Percentiles rank a stretch among this genome's conserved stretches.
phyloP scores from a whole-genome alignment of 2,329 filamentous ascomycete species.

The Pseudocercospora macadamiae region DNA sequence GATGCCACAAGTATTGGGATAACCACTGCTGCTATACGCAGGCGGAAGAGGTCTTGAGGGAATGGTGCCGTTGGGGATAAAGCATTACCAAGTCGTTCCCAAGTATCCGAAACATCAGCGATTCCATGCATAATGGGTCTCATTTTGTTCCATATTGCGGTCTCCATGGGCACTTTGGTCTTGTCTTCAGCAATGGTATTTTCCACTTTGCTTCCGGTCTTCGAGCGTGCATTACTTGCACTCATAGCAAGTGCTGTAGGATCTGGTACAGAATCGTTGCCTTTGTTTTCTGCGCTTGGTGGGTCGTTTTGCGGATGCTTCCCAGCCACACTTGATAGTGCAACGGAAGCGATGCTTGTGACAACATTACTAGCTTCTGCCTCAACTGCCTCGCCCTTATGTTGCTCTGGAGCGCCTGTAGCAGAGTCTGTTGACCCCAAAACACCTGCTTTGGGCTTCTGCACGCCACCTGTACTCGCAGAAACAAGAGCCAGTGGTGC shows the following conservation, averaged over 20 bases:
- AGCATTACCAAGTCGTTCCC: slow-evolving; percentile 65
- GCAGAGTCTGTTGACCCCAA: slow-evolving; percentile 75
- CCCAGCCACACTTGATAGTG: slow-evolving; percentile 73
- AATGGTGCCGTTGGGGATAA: slow-evolving; percentile 55
- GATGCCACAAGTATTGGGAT: slow-evolving; percentile 48
- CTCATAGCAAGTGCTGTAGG: slow-evolving; percentile 59
- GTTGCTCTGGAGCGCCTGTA: slow-evolving; percentile 80
- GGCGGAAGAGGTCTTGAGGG: slow-evolving; percentile 46
- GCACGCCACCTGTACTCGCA: slow-evolving; percentile 69
- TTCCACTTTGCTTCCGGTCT: slow-evolving; percentile 54
- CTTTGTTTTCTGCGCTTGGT: slow-evolving; percentile 46
- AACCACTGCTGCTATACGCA: slow-evolving; percentile 51
- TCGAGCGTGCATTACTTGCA: slow-evolving; percentile 58
- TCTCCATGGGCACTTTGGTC: slow-evolving; percentile 76
- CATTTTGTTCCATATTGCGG: slow-evolving; percentile 76
- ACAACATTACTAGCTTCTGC: slow-evolving; percentile 82
- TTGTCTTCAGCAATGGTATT: slow-evolving; percentile 63
- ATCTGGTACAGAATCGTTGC: slow-evolving; percentile 63
- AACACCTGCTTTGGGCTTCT: slow-evolving; percentile 76
- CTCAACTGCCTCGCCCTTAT: slow-evolving; percentile 82
- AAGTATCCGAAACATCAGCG: slow-evolving; percentile 62
- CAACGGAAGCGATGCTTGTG: slow-evolving; percentile 70
- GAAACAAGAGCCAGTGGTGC: slow-evolving; percentile 75
- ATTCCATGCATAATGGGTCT: slow-evolving; percentile 70
- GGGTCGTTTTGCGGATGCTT: slow-evolving; percentile 72